Evolutionary conservation across 169 alveolate species (phyloP), one percentile per base, ranked within the genome.

Genomic region (Cryptosporidium ryanae): DNA sequence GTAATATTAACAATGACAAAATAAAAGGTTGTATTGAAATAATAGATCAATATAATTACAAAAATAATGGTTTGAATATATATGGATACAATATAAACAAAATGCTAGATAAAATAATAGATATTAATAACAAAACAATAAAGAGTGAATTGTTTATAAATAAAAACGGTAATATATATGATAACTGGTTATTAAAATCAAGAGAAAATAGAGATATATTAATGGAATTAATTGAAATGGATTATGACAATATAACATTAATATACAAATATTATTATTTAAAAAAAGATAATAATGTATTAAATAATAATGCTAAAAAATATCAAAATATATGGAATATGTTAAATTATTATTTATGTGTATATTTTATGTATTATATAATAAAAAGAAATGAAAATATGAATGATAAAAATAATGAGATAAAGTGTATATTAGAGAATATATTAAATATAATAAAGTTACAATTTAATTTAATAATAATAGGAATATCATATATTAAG

Each of bases 281-380:
- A 15, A 18, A 21, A 21, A 52, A 68, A 27, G 38, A 68, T 13
- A 25, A 18, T 23, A 7, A 6, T 57, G 44, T 27, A 57, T 17
- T 25, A 25, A 27, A 71, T 57, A 27, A 38, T 25, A 59, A 13
- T 38, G 1, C 31, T 6, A 43, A 21, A 43, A 76, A 43, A 76
- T 76, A 57, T 76, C 34, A 23, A 46, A 61, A 55, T 34, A 1
- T 76, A 23, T 76, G 84, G 84, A 76, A 76, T 76, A 44, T 59
- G 23, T 61, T 54, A 23, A 57, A 76, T 23, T 55, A 61, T 25
- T 25, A 76, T 46, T 76, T 76, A 59, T 59, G n/a, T 61, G 8
- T 59, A 59, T 61, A 59, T 76, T 23, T 59, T n/a, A 59, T 10
- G 17, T 61, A 38, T 76, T 76, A 38, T 2, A n/a, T 59, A 57